Base-by-base conservation (phyloP, 768 basidiomycete genomes). In the Boletus pseudo-olivaceus region DNA sequence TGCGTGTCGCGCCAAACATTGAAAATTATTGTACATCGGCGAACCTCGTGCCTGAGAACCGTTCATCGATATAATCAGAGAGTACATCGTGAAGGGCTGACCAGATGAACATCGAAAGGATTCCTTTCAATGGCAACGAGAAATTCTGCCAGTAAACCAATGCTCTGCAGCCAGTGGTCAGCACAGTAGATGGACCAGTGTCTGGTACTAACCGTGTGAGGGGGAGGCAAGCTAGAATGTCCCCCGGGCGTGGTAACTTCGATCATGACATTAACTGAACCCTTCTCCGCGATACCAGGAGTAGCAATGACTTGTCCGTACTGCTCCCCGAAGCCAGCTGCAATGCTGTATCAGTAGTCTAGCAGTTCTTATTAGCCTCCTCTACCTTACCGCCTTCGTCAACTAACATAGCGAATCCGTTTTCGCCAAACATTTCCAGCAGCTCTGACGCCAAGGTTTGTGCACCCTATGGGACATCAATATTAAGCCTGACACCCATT, bases 181-280 rank as follows among this genome's bases (percentile, higher is more conserved):
- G 49, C 44, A 57, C n/a, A 23, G 45, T 8, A 35, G 32, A 42
- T 7, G n/a, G 15, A 27, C 2, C 7, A 15, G 30, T 35, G 20
- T 42, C 20, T n/a, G 8, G 30, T 3, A 58, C 76, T 59, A 64
- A 83, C 88, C 3, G 93, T 96, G 60, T 97, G 92, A 3, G 72
- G 62, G 15, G 89, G 90, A 15, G 94, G 94, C 14, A 93, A 73
- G 61, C 87, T 89, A 0, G 92, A 93, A 69, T 95, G 94, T 0
- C 93, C 93, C 6, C 93, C 93, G 0, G 84, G 76, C 0, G 85
- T 75, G 14, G 78, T 71, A 8, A 94, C 82, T 52, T 84, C 78
- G n/a, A 93, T 74, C 35, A 69, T 73, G 17, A 84, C 78, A 62
- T 89, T 77, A 9, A 86, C 41, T 51, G 77, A 82, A 10, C 92